phyloP scores from a whole-genome alignment of 2,329 filamentous ascomycete species.

The Phaeosphaeria sp. region DNA sequence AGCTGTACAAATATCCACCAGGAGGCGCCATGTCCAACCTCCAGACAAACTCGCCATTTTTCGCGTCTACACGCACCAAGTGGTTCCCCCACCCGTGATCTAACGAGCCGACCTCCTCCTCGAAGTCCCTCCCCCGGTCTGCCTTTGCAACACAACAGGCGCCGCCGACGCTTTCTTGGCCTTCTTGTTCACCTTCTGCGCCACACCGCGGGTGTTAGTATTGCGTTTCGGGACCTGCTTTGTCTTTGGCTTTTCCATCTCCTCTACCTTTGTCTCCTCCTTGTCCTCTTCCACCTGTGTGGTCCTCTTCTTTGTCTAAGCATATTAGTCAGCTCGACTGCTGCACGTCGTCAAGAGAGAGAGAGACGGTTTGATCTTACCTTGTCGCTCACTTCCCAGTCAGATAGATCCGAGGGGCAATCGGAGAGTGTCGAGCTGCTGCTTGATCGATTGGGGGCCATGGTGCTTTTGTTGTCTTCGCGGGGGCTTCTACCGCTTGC shows the following conservation, averaged over 20 bases:
- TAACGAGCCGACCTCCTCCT: background rate
- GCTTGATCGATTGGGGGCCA: background rate
- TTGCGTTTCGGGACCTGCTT: background rate
- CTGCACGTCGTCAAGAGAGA: background rate
- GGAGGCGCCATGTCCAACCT: background rate
- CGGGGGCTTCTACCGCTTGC: background rate
- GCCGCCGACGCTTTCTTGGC: background rate
- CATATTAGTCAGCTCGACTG: background rate
- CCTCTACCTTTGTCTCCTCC: background rate
- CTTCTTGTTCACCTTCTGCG: background rate
- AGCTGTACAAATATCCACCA: background rate
- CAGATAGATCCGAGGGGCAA: slow-evolving; percentile 26
- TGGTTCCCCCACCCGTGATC: too few relatives aligned
- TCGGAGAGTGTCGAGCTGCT: slow-evolving; percentile 15
- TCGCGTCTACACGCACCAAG: too few relatives aligned
- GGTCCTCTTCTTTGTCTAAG: background rate
- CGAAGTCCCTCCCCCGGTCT: background rate
- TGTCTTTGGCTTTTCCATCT: background rate
- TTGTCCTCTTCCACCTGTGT: background rate
- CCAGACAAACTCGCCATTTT: background rate
- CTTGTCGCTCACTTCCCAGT: slow-evolving; percentile 9
- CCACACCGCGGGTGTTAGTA: background rate
- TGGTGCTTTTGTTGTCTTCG: background rate
- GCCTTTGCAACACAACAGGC: background rate
- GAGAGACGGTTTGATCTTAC: slow-evolving; percentile 15